Evolutionary conservation across 305 asterid species (phyloP).

Genomic region (Fraxinus xanthoxyloides): DNA sequence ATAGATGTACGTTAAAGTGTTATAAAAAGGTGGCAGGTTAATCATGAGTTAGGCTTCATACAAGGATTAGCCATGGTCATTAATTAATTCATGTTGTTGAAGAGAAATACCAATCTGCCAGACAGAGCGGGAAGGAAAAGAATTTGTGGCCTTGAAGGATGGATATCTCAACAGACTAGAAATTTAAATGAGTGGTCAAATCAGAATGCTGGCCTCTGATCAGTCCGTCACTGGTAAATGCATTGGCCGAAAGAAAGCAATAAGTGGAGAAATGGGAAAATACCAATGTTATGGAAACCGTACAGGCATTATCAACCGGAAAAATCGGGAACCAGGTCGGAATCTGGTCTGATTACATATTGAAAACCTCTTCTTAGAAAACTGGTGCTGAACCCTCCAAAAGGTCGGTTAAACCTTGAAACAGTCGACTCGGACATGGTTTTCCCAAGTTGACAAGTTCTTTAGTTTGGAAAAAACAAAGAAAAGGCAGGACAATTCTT

Average conservation of each 20-base stretch:
- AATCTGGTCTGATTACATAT: neutral
- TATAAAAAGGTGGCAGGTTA: constrained; percentile 11
- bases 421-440: neutral
- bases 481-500: neutral
- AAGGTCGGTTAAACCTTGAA: neutral
- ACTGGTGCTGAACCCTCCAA: neutral
- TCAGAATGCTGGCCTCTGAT: neutral
- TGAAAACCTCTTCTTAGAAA: neutral
- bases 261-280: neutral
- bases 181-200: constrained; percentile 7
- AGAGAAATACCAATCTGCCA: neutral
- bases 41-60: constrained; percentile 14
- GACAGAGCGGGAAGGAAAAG: constrained; percentile 11
- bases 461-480: neutral
- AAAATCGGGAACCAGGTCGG: neutral
- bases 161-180: constrained; percentile 2
- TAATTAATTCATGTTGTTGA: constrained; percentile 5
- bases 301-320: neutral
- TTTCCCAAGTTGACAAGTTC: neutral
- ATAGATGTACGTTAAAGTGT: constrained; percentile 6
- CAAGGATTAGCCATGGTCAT: constrained; percentile 17
- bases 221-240: neutral
- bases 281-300: neutral
- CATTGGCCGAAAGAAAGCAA: neutral
- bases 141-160: constrained; percentile 12